Conservation (phyloP, 108 stramenopile genomes). For the Poteriospumella lacustris region DNA sequence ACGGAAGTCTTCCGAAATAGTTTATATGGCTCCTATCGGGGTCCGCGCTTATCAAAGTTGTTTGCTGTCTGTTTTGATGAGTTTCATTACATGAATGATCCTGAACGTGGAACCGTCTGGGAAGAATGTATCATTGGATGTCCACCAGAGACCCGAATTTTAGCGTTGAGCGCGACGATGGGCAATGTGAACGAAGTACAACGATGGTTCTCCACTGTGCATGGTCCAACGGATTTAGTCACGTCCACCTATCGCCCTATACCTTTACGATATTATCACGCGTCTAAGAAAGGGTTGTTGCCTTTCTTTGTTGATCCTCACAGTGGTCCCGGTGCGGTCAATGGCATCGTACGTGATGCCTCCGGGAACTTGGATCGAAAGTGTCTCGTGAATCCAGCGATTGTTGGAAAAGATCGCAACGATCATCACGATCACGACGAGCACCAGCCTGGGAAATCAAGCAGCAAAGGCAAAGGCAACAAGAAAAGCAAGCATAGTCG, state of each 20-base stretch:
- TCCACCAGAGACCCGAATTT: constrained; percentile 71
- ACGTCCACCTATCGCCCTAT: constrained; percentile 45
- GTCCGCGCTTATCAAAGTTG: constrained; percentile 58
- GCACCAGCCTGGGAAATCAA: too few relatives aligned
- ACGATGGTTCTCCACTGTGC: constrained; percentile 70
- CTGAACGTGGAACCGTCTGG: constrained; percentile 84
- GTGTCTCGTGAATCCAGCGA: neutral
- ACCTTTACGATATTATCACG: constrained; percentile 38
- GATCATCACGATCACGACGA: too few relatives aligned
- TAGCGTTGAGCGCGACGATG: constrained; percentile 81
- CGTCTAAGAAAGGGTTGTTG: constrained; percentile 46
- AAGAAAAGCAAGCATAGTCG: too few relatives aligned
- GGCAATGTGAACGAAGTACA: constrained; percentile 65
- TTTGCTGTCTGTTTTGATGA: constrained; percentile 85
- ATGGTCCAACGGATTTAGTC: constrained; percentile 59
- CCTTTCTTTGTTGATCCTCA: constrained; percentile 67
- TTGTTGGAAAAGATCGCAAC: too few relatives aligned
- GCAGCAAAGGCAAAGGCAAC: too few relatives aligned
- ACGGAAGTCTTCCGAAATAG: constrained; percentile 91
- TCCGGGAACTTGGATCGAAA: neutral
- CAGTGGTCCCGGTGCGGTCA: constrained; percentile 40
- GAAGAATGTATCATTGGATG: constrained; percentile 82
- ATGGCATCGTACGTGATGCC: constrained; percentile 19
- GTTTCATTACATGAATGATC: constrained; percentile 92
- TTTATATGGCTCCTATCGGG: constrained; percentile 37